Conservation (phyloP, 2,329 filamentous ascomycete species). For the Beauveria medogensis region DNA sequence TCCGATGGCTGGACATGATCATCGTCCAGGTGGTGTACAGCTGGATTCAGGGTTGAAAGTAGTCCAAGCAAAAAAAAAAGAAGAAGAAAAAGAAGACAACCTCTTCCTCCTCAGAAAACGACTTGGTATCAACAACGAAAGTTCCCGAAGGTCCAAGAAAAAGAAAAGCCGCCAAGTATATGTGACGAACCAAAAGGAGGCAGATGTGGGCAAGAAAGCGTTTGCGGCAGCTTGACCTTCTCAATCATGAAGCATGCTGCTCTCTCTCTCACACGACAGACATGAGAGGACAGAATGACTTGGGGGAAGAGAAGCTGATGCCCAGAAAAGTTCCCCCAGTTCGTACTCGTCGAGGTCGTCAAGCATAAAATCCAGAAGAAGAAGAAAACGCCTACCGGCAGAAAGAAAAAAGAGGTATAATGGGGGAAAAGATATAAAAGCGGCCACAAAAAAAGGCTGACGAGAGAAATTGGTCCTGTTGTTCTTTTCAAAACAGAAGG, state of each 20-base stretch:
- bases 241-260: too few species aligned
- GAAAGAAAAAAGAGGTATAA: constrained; percentile 4
- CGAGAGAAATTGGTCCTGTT: background rate
- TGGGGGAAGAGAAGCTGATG: background rate
- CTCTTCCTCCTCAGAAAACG: background rate
- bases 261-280: too few species aligned
- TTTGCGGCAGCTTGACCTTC: too few species aligned
- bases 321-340: background rate
- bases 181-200: constrained; percentile 10
- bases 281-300: too few species aligned
- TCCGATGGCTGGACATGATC: too few species aligned
- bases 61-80: background rate
- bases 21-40: too few species aligned
- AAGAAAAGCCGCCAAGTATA: constrained; percentile 4
- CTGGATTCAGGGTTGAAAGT: background rate
- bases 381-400: constrained; percentile 6
- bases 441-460: background rate
- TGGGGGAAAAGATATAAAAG: background rate
- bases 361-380: constrained; percentile 12
- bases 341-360: constrained; percentile 12
- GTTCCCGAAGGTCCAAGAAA: background rate
- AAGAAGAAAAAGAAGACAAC: background rate
- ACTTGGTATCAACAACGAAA: background rate
- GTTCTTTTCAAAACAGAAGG: background rate
- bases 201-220: background rate